Percentiles rank a stretch among this genome's conserved stretches.
Evolutionary conservation across 1,284 basidiomycete species (phyloP).

Genomic region (Pseudozyma tsukubaensis): DNA sequence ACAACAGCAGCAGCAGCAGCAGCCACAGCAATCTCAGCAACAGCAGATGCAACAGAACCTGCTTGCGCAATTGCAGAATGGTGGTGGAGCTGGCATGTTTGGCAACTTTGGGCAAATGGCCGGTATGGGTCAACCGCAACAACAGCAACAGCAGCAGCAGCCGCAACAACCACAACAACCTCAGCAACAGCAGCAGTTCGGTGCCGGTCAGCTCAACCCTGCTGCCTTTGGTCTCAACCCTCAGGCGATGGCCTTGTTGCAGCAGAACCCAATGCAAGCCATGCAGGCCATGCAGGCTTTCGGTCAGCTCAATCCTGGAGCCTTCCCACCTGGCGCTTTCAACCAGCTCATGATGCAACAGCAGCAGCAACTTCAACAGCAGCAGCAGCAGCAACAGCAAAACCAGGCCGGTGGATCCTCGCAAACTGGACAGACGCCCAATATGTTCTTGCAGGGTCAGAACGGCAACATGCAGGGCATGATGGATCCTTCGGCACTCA

Average conservation of each 20-base stretch:
- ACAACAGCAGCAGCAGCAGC: conserved; percentile 27
- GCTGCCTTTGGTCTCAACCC: conserved; percentile 43
- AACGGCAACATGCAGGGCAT: conserved; percentile 36
- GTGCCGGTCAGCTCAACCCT: conserved; percentile 29
- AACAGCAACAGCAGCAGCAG: conserved; percentile 26
- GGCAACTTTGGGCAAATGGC: conserved; percentile 43
- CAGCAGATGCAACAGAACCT: conserved; percentile 40
- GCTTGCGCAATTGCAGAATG: conserved; percentile 42
- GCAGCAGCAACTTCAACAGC: conserved; percentile 31
- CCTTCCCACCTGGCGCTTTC: conserved; percentile 36
- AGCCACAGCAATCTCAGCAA: conserved; percentile 26
- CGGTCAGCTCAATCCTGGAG: conserved; percentile 42
- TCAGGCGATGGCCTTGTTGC: conserved; percentile 41
- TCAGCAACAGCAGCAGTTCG: conserved; percentile 34
- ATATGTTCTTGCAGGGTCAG: conserved; percentile 37
- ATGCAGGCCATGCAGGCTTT: conserved; percentile 52
- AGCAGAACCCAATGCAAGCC: conserved; percentile 50
- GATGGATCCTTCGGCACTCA: conserved; percentile 39
- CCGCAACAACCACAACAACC: conserved; percentile 24
- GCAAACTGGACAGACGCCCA: conserved; percentile 24
- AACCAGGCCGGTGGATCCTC: conserved; percentile 21
- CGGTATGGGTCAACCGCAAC: conserved; percentile 29
- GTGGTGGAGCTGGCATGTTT: conserved; percentile 31
- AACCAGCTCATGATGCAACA: conserved; percentile 48
- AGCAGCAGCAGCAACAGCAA: conserved; percentile 27